phyloP scores from a whole-genome alignment of 768 basidiomycete genomes.

The Calocybe indica region DNA sequence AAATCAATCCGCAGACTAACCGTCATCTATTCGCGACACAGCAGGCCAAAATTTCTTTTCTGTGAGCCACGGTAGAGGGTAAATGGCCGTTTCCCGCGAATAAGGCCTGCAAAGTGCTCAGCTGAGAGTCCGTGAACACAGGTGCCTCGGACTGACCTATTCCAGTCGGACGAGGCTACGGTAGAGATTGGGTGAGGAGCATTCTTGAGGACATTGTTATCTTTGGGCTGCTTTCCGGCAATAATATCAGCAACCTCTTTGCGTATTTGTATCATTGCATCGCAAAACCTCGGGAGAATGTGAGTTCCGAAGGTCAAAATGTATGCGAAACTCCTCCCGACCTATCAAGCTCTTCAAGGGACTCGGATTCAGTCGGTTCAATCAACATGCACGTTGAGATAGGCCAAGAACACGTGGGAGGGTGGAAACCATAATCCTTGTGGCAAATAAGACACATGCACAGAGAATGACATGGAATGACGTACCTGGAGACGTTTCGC shows the following conservation, averaged over 20 bases:
- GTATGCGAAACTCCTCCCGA: conserved; percentile 19
- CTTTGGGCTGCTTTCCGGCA: conserved; percentile 80
- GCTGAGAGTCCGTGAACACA: neutral
- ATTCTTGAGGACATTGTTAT: conserved; percentile 90
- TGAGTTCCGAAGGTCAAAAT: neutral
- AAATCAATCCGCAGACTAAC: conserved; percentile 36
- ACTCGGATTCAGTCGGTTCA: conserved; percentile 96
- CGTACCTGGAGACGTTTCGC: conserved; percentile 88
- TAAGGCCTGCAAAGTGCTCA: conserved; percentile 58
- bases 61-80: conserved; percentile 75
- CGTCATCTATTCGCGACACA: conserved; percentile 88
- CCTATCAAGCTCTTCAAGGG: conserved; percentile 88
- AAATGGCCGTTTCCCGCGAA: conserved; percentile 84
- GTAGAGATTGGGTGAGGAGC: conserved; percentile 87
- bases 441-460: neutral
- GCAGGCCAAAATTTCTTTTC: conserved; percentile 98
- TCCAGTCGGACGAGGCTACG: conserved; percentile 79
- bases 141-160: conserved; percentile 40
- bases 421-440: conserved; percentile 90
- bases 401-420: conserved; percentile 98
- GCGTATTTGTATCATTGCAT: conserved; percentile 97
- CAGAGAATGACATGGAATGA: neutral
- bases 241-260: conserved; percentile 86
- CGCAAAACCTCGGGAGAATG: conserved; percentile 68
- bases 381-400: conserved; percentile 96